These are phyloP conservation scores for Balakata baccata DNA, from an alignment of 345 rosid genomes.

Conservation along the genomic window DNA sequence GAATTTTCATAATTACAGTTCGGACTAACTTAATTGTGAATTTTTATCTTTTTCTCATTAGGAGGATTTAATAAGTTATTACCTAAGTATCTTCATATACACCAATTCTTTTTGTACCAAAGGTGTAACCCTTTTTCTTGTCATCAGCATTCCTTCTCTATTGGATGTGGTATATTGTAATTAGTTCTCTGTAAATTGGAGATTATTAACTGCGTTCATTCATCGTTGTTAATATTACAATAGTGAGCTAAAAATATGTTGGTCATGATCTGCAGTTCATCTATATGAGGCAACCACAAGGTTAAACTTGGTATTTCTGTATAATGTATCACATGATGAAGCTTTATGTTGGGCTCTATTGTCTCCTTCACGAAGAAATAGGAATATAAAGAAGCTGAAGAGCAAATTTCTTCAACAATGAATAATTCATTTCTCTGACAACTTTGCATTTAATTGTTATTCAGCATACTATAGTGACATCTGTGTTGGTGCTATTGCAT, in stretches of 20 bases:
- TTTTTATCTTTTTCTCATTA: background rate
- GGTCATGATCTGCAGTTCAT: background rate
- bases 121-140: background rate
- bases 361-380: background rate
- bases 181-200: background rate
- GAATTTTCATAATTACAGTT: background rate
- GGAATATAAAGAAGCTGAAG: background rate
- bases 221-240: background rate
- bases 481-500: conserved; percentile 93
- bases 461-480: conserved; percentile 92
- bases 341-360: background rate
- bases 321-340: background rate
- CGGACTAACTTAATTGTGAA: background rate
- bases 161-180: background rate
- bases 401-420: background rate
- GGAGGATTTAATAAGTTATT: background rate
- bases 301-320: background rate
- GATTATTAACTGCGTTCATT: too few relatives aligned
- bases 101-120: background rate
- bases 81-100: background rate
- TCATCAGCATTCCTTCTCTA: background rate
- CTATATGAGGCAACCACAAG: background rate
- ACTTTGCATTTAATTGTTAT: conserved; percentile 4
- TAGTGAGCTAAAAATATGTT: background rate
- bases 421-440: conserved; percentile 1